A percentile compares a stretch with the other conserved stretches of the same genome.
Evolutionary conservation across 192 early-diverging fungal species (phyloP).

Genomic region (Entrophospora sp.): DNA sequence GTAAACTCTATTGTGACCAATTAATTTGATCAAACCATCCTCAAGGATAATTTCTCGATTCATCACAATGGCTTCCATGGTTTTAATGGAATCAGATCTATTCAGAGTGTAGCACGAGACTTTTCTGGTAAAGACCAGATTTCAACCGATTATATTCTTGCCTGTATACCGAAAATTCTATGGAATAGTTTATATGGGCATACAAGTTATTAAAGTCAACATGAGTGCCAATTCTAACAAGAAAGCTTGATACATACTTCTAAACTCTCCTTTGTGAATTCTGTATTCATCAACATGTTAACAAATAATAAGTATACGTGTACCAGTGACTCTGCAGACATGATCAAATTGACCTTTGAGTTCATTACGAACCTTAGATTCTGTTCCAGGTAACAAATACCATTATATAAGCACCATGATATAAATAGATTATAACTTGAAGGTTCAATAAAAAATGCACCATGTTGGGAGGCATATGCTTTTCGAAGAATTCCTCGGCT

Average conservation of each 20-base stretch:
- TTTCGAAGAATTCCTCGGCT: background rate
- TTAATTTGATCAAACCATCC: background rate
- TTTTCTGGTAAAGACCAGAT: background rate
- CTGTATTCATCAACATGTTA: constrained; percentile 1
- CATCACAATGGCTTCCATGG: background rate
- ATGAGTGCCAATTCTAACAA: background rate
- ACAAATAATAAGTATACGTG: background rate
- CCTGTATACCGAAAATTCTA: background rate
- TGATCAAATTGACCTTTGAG: background rate
- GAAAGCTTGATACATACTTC: background rate
- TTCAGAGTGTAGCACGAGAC: background rate
- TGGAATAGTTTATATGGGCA: background rate
- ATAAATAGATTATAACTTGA: background rate
- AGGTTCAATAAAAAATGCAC: background rate
- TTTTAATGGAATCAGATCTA: background rate
- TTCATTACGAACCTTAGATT: background rate
- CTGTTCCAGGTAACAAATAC: background rate
- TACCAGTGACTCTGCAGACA: background rate
- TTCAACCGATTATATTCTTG: background rate
- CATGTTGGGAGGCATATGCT: background rate
- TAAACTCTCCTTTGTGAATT: background rate
- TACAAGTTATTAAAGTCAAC: background rate
- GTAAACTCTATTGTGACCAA: background rate
- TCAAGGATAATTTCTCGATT: background rate
- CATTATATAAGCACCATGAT: background rate